phyloP scores from a whole-genome alignment of 2,329 filamentous ascomycete genomes.

The Xylariaceae sp. region DNA sequence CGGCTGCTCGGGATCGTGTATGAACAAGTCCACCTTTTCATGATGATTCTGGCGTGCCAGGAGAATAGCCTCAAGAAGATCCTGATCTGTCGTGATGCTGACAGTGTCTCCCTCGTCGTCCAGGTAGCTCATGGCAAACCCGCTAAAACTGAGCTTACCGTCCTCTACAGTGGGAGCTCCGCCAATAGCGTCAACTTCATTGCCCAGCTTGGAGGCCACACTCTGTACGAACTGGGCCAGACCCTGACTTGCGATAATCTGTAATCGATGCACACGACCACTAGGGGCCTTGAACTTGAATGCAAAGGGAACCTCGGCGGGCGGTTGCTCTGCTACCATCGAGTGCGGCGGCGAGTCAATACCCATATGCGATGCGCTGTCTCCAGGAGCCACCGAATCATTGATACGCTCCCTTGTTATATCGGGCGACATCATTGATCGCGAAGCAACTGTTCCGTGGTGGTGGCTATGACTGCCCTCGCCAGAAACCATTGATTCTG shows the following conservation, averaged over 20 bases:
- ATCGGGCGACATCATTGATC: conserved; percentile 81
- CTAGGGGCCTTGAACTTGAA: conserved; percentile 99
- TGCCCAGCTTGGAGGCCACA: conserved; percentile 79
- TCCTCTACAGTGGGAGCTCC: conserved; percentile 75
- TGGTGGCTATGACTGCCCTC: conserved; percentile 67
- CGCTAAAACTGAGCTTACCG: conserved; percentile 68
- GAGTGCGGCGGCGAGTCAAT: conserved; percentile 72
- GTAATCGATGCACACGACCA: conserved; percentile 87
- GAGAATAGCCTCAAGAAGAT: conserved; percentile 83
- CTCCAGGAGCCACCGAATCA: conserved; percentile 85
- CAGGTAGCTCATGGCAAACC: conserved; percentile 91
- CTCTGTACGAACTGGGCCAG: conserved; percentile 72
- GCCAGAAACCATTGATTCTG: conserved; percentile 93
- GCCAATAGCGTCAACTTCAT: conserved; percentile 78
- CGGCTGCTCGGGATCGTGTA: conserved; percentile 89
- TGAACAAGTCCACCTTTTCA: conserved; percentile 96
- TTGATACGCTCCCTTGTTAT: conserved; percentile 61
- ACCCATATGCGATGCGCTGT: conserved; percentile 91
- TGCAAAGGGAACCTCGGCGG: conserved; percentile 76
- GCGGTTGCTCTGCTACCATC: conserved; percentile 49
- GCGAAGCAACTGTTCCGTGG: conserved; percentile 59
- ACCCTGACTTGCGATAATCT: conserved; percentile 76
- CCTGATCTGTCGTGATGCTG: conserved; percentile 92
- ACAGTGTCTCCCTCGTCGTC: conserved; percentile 97
- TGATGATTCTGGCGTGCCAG: conserved; percentile 71